A percentile compares a stretch with the other conserved stretches of the same genome.
These are phyloP conservation scores for Canariomyces notabilis DNA, from an alignment of 2,329 filamentous ascomycete genomes.

Conservation along the genomic window DNA sequence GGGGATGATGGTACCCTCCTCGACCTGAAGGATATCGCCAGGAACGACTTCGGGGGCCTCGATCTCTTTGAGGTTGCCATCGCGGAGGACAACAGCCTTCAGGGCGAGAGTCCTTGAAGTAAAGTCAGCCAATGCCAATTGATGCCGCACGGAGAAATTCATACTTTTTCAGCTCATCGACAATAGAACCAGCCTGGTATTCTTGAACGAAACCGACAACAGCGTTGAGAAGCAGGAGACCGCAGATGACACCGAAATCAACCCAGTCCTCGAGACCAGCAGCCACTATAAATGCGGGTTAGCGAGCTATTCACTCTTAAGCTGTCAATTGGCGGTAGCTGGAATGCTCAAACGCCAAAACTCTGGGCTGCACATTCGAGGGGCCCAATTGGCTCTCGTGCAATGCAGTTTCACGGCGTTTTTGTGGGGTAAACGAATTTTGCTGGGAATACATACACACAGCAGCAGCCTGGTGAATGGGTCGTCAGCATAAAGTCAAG, in stretches of 20 bases:
- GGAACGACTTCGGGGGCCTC: constrained; percentile 81
- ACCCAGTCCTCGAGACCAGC: constrained; percentile 85
- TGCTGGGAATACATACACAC: constrained; percentile 26
- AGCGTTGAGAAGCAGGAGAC: constrained; percentile 76
- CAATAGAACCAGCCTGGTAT: constrained; percentile 83
- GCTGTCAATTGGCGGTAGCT: constrained; percentile 15
- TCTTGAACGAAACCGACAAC: constrained; percentile 84
- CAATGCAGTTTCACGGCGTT: constrained; percentile 6
- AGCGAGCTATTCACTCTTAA: constrained; percentile 16
- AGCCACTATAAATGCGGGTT: constrained; percentile 53
- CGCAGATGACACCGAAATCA: constrained; percentile 88
- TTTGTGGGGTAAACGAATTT: background rate
- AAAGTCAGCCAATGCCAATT: constrained; percentile 5
- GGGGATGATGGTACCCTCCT: constrained; percentile 88
- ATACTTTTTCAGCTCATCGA: constrained; percentile 80
- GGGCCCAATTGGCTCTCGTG: constrained; percentile 1
- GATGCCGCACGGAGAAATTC: background rate
- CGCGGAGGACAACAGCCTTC: constrained; percentile 81
- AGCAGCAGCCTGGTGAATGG: constrained; percentile 30
- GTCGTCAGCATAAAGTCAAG: constrained; percentile 20
- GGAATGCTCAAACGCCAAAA: constrained; percentile 16
- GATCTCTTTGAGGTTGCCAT: constrained; percentile 70
- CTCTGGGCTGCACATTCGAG: constrained; percentile 13
- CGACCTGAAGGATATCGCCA: constrained; percentile 83
- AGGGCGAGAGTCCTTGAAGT: constrained; percentile 61